Base-by-base conservation (phyloP, 1,284 basidiomycete genomes). In the Pisolithus thermaeus region DNA sequence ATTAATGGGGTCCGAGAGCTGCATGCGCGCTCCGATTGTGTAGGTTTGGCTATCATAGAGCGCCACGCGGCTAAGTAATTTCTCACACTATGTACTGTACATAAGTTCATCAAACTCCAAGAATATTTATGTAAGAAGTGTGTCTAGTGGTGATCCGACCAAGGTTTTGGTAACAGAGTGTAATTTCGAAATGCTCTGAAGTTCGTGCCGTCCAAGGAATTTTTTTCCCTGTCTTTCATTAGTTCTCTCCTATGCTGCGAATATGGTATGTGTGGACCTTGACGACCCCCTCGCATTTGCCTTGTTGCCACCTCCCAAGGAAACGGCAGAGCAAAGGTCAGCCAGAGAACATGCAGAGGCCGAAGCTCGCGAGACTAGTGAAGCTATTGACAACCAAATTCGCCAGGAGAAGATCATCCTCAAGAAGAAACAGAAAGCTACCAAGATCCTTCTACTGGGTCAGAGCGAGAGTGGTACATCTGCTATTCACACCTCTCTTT, bases 381-480 rank as follows among this genome's bases (percentile, higher is more conserved):
- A 84, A 44, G 74, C 78, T 54, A 88, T 88, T 56, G 85, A 88
- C 70, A 82, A 83, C 51, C 76, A 80, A 61, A 67, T 88, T 40
- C 73, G 75, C 44, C 72, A 69, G 45, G 84, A 86, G 58, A 73
- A 69, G 56, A 70, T 73, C 14, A 72, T 68, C 0, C 67, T 78
- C 52, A 82, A 73, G 68, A 82, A 75, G 68, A 78, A 71, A 58
- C 78, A 73, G 65, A 75, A 72, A 56, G 75, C 80, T 0, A 76
- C 84, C 55, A 81, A 81, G 58, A 67, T 86, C 30, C 69, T 86
- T 52, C 69, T 85, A 39, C 70, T 86, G 7, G 84, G 85, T 14
- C 85, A 88, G 66, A 84, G 83, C 58, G 84, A 87, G 68, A 85
- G 83, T 58, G 85, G 85, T 77, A 56, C 53, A 75, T 71, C 42